Evolutionary conservation across 805 yeast species (phyloP), one percentile per base, ranked within the genome.

Genomic region (Saccharomycopsis sp.): DNA sequence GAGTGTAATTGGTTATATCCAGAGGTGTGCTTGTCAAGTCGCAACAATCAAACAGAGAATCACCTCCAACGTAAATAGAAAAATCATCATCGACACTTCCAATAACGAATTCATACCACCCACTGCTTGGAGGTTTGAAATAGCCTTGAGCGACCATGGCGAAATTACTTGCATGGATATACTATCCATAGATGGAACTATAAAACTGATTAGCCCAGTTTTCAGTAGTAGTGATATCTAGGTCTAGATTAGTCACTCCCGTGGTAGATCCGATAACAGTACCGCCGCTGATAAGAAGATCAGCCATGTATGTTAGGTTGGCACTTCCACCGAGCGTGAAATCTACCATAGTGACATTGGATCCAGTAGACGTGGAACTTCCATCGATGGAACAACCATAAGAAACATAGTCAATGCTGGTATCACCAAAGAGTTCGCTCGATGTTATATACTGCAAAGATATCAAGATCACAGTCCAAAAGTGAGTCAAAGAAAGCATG

Each of bases 41-140:
- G 63, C 77, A 70, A 64, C 80, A 76, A 29, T 67, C 68, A 23
- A 74, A 68, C 7, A 71, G 71, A 57, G 64, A 67, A 8, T 68
- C 68, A n/a, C 62, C 63, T 47, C 73, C 73, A 55, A 69, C 59
- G 53, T n/a, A n/a, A n/a, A n/a, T n/a, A n/a, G n/a, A n/a, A n/a
- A n/a, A n/a, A n/a, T n/a, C n/a, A n/a, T n/a, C n/a, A n/a, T n/a
- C n/a, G n/a, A n/a, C n/a, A n/a, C n/a, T n/a, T n/a, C n/a, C n/a
- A 64, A 66, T 51, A 75, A 70, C 63, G 67, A 68, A 19, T 65
- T 71, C 20, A 67, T 64, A 59, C 73, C 75, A 65, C 73, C 76
- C 23, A 67, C 64, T 7, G 41, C 44, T 3, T 47, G 42, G 25
- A 72, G 76, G 70, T 17, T 60, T 19, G 60, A 65, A 66, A 53